These are phyloP conservation scores for Cryptococcus maquisensis DNA, from an alignment of 1,284 basidiomycete genomes.

Conservation along the genomic window DNA sequence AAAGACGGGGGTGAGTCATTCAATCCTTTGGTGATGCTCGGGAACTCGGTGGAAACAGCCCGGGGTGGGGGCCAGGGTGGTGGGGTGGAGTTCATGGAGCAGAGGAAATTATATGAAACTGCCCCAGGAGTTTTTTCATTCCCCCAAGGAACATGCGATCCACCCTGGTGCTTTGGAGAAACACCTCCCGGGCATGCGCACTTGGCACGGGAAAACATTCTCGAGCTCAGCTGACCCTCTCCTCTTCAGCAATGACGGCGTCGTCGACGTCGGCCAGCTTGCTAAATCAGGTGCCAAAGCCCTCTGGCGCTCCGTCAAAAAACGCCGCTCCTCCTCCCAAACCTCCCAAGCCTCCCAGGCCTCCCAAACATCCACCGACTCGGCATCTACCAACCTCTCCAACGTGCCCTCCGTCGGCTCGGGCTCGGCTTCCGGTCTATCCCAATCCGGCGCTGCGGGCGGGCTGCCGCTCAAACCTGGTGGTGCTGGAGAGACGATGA, in stretches of 20 bases:
- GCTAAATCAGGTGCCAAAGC: conserved; percentile 37
- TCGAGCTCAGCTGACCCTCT: too few species aligned
- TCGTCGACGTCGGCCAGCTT: conserved; percentile 41
- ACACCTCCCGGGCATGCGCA: background rate
- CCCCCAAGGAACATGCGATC: too few species aligned
- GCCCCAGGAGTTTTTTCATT: too few species aligned
- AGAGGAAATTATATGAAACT: too few species aligned
- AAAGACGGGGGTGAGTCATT: conserved; percentile 27
- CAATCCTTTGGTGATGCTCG: too few species aligned
- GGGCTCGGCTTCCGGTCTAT: too few species aligned
- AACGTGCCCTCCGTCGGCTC: background rate
- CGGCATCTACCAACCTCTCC: conserved; percentile 1
- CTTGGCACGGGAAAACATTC: too few species aligned
- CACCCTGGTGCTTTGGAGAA: too few species aligned
- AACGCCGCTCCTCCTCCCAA: conserved; percentile 5
- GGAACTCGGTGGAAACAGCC: too few species aligned
- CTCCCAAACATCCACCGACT: conserved; percentile 6
- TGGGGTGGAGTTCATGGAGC: too few species aligned
- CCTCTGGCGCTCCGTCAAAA: conserved; percentile 39
- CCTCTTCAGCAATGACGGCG: conserved; percentile 13
- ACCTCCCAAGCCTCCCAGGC: conserved; percentile 5
- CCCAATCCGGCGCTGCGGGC: background rate
- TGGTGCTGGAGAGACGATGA: background rate
- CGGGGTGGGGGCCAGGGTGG: too few species aligned
- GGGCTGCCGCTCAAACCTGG: background rate